These are phyloP conservation scores for Xylaria grammica DNA, from an alignment of 495 filamentous ascomycete genomes.

Conservation along the genomic window DNA sequence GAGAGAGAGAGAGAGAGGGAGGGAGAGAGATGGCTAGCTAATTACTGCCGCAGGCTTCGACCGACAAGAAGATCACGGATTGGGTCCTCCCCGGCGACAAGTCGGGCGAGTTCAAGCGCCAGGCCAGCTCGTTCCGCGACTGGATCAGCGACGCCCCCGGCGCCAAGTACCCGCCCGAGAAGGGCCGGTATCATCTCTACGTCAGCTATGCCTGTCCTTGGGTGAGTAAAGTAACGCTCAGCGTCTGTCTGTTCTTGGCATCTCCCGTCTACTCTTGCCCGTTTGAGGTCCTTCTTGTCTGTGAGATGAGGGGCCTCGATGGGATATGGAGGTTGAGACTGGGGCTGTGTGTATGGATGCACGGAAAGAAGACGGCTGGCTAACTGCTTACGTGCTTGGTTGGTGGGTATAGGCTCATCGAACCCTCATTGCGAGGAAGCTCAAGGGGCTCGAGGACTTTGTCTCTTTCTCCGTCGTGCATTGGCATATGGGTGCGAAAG, in stretches of 20 bases:
- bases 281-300: no score
- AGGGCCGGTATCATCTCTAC: conserved; percentile 80
- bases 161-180: conserved; percentile 73
- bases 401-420: conserved; percentile 71
- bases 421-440: conserved; percentile 71
- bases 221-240: no score
- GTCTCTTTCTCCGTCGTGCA: conserved; percentile 74
- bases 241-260: no score
- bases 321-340: no score
- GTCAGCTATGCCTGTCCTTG: conserved; percentile 78
- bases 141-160: conserved; percentile 65
- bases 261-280: no score
- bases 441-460: conserved; percentile 79
- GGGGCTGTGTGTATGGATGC: no score
- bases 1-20: no score
- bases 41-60: conserved; percentile 15
- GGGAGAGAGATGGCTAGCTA: no score
- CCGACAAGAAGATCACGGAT: conserved; percentile 71
- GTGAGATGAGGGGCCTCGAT: no score
- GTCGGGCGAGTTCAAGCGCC: conserved; percentile 88
- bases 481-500: conserved; percentile 64
- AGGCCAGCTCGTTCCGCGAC: conserved; percentile 70
- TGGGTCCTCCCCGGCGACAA: conserved; percentile 79
- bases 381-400: no score
- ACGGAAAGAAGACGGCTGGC: no score